These are phyloP conservation scores for Rhodotorula sp. DNA, from an alignment of 1,284 basidiomycete species.

Conservation along the genomic window DNA sequence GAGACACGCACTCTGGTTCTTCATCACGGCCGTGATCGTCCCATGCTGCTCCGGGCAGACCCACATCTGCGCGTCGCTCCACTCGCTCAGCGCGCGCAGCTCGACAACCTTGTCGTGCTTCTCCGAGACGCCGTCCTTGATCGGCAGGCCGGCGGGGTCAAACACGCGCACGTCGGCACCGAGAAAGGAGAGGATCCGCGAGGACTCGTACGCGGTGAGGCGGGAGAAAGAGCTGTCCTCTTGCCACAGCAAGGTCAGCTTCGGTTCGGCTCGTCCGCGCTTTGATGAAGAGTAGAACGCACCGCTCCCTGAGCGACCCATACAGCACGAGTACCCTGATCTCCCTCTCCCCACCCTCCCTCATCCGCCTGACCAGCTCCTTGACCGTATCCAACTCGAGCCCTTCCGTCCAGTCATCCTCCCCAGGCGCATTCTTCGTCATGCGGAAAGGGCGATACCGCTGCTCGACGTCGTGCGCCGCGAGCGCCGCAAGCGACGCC, in stretches of 20 bases:
- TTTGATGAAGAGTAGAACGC: slow-evolving; percentile 3
- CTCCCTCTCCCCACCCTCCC: background rate
- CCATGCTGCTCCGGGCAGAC: slow-evolving; percentile 52
- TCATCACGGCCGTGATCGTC: slow-evolving; percentile 52
- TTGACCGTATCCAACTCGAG: slow-evolving; percentile 44
- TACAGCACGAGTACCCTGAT: slow-evolving; percentile 50
- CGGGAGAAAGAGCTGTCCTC: slow-evolving; percentile 50
- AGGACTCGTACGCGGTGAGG: slow-evolving; percentile 51
- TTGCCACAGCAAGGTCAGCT: background rate
- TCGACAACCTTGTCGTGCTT: slow-evolving; percentile 49
- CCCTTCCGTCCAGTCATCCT: slow-evolving; percentile 47
- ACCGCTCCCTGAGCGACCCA: slow-evolving; percentile 49
- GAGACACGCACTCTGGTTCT: slow-evolving; percentile 49
- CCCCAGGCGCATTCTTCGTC: slow-evolving; percentile 9
- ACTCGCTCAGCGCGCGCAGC: slow-evolving; percentile 43
- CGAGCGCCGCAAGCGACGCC: background rate
- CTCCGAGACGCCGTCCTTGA: slow-evolving; percentile 51
- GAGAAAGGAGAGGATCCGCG: slow-evolving; percentile 48
- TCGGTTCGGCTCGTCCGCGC: background rate
- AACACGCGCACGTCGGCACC: slow-evolving; percentile 52
- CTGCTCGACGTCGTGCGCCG: background rate
- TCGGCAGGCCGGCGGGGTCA: slow-evolving; percentile 49
- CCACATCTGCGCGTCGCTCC: slow-evolving; percentile 51
- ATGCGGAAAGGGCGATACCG: slow-evolving; percentile 32
- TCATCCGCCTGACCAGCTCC: slow-evolving; percentile 36